A percentile compares a stretch with the other conserved stretches of the same genome.
These are phyloP conservation scores for Cladobotryum mycophilum DNA, from an alignment of 2,329 filamentous ascomycete species.

Conservation along the genomic window DNA sequence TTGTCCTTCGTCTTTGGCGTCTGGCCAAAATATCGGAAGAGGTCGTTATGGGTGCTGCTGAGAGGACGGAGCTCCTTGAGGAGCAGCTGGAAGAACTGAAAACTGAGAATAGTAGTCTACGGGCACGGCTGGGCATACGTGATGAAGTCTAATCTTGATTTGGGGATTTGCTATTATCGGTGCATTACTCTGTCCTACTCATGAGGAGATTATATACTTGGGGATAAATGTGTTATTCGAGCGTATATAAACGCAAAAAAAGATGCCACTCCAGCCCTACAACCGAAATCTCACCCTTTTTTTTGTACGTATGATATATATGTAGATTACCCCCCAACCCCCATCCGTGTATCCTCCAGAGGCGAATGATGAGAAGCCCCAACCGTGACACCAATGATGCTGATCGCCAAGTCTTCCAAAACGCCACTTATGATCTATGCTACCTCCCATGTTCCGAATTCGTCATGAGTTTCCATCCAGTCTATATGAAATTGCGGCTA, in stretches of 20 bases:
- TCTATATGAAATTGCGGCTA: constrained; percentile 10
- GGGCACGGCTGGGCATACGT: constrained; percentile 13
- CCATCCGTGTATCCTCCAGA: constrained; percentile 9
- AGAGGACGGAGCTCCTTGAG: constrained; percentile 54
- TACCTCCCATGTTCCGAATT: constrained; percentile 29
- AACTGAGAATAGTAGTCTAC: constrained; percentile 34
- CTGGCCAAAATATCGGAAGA: constrained; percentile 68
- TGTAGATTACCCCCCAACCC: constrained; percentile 10
- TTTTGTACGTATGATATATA: constrained; percentile 5
- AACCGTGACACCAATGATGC: constrained; percentile 14
- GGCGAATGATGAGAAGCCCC: constrained; percentile 10
- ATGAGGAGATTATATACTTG: no score
- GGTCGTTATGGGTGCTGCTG: constrained; percentile 54
- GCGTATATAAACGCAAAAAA: no score
- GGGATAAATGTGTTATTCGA: no score
- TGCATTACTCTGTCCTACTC: no score
- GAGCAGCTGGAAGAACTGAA: constrained; percentile 46
- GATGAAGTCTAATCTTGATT: background rate
- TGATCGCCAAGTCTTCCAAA: constrained; percentile 25
- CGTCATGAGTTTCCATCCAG: constrained; percentile 23
- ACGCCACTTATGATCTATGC: constrained; percentile 33
- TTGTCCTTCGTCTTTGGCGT: constrained; percentile 61
- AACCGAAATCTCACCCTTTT: background rate
- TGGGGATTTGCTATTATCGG: background rate
- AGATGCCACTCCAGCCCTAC: no score